A percentile compares a stretch with the other conserved stretches of the same genome.
These are phyloP conservation scores for Lolium perenne DNA, from an alignment of 176 grass and related monocot genomes.

Conservation along the genomic window DNA sequence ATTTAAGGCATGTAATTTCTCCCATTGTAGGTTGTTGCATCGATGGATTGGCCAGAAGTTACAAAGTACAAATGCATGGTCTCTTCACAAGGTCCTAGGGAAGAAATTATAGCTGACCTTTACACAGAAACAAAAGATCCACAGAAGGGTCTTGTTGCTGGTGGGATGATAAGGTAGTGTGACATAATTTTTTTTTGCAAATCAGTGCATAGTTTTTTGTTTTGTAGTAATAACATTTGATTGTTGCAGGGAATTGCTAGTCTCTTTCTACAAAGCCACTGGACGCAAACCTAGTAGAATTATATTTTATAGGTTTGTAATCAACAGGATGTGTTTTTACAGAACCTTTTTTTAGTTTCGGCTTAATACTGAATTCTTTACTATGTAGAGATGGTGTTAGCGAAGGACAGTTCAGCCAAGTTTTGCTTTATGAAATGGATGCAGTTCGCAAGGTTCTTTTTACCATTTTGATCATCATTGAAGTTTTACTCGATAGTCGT, in stretches of 20 bases:
- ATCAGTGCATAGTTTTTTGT: not conserved
- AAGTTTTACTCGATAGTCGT: not conserved
- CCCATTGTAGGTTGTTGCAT: slow-evolving; percentile 71
- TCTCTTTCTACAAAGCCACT: slow-evolving; percentile 61
- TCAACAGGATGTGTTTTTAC: not conserved
- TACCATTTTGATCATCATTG: not conserved
- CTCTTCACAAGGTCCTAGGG: slow-evolving; percentile 67
- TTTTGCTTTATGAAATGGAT: slow-evolving; percentile 80
- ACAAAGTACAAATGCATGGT: slow-evolving; percentile 83
- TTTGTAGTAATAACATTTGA: slow-evolving; percentile 8
- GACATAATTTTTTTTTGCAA: no score
- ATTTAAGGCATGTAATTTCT: not conserved
- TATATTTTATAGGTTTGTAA: slow-evolving; percentile 77
- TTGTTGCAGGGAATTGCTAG: slow-evolving; percentile 66
- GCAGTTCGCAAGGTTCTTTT: slow-evolving; percentile 75
- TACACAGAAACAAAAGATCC: slow-evolving; percentile 59
- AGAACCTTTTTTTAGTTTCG: not conserved
- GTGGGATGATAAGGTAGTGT: slow-evolving; percentile 82
- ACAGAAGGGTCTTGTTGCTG: slow-evolving; percentile 39
- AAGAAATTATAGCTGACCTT: slow-evolving; percentile 78
- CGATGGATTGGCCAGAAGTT: slow-evolving; percentile 85
- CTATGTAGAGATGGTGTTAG: slow-evolving; percentile 86
- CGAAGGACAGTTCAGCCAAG: slow-evolving; percentile 78
- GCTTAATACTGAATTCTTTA: slow-evolving; percentile 19
- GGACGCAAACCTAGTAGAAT: slow-evolving; percentile 59